phyloP scores from a whole-genome alignment of 2,329 filamentous ascomycete genomes.

The Trichoderma guizhouense region DNA sequence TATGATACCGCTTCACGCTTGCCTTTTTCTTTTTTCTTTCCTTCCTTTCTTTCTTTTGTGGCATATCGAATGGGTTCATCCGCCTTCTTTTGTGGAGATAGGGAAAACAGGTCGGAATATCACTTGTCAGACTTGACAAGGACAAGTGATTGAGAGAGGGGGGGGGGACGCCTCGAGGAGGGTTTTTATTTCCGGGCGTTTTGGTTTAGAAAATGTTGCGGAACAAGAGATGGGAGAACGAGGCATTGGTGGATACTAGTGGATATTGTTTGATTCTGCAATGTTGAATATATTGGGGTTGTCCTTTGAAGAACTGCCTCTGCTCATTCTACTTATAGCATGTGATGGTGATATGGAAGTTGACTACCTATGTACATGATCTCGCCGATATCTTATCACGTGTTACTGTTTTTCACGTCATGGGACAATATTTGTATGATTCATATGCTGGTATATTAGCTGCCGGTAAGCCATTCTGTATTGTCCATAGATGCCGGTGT shows the following conservation, averaged over 20 bases:
- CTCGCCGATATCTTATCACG: background rate
- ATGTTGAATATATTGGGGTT: background rate
- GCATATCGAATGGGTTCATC: background rate
- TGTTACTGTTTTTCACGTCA: background rate
- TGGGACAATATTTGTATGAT: background rate
- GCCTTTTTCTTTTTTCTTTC: background rate
- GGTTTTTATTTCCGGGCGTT: background rate
- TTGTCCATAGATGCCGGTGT: background rate
- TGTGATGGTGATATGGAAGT: background rate
- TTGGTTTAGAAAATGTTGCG: background rate
- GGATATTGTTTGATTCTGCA: background rate
- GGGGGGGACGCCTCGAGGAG: background rate
- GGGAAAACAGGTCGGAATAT: background rate
- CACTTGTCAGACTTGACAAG: background rate
- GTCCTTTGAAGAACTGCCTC: background rate
- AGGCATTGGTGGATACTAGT: background rate
- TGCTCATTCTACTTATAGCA: background rate
- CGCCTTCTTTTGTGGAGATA: background rate
- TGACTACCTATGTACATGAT: background rate
- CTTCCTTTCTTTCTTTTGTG: background rate
- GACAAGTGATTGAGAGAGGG: background rate
- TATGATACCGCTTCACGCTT: background rate
- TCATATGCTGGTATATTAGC: background rate
- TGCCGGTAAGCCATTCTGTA: background rate
- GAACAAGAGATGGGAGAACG: background rate